Evolutionary conservation across 2,329 filamentous ascomycete genomes (phyloP).

Genomic region (Exophiala dermatitidis): DNA sequence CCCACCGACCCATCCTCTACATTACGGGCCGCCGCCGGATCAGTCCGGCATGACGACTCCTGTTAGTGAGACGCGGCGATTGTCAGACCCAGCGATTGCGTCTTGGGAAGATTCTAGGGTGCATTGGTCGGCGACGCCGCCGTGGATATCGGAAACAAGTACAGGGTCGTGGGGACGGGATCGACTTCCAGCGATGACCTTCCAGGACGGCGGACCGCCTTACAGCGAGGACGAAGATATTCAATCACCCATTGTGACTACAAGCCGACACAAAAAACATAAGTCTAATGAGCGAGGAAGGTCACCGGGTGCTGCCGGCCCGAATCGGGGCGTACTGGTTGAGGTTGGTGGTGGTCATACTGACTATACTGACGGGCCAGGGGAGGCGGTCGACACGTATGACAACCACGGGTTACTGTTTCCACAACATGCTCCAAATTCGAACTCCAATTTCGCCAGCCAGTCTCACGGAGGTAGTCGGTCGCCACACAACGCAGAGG

Average conservation of each 20-base stretch:
- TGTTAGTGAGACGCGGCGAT: conserved; percentile 65
- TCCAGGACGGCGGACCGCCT: conserved; percentile 72
- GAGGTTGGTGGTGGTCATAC: conserved; percentile 59
- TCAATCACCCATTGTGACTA: conserved; percentile 78
- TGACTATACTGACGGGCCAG: conserved; percentile 62
- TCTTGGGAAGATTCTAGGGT: conserved; percentile 64
- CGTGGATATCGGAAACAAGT: conserved; percentile 30
- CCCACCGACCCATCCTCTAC: conserved; percentile 69
- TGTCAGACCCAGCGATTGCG: conserved; percentile 72
- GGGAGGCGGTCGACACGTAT: conserved; percentile 75
- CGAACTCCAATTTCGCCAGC: conserved; percentile 51
- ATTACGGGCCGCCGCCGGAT: conserved; percentile 85
- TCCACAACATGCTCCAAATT: conserved; percentile 52
- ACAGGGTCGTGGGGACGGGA: conserved; percentile 50
- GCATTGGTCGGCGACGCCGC: conserved; percentile 48
- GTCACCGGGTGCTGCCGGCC: conserved; percentile 46
- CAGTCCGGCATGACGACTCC: conserved; percentile 78
- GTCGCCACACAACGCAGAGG: conserved; percentile 17
- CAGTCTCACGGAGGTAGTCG: conserved; percentile 32
- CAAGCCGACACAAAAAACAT: conserved; percentile 76
- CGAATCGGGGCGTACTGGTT: conserved; percentile 60
- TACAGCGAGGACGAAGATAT: conserved; percentile 95
- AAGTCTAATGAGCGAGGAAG: conserved; percentile 55
- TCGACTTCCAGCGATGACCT: conserved; percentile 68
- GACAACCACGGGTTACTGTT: conserved; percentile 15